These are phyloP conservation scores for Catunica adiposa DNA, from an alignment of 2,329 filamentous ascomycete genomes.

Conservation along the genomic window DNA sequence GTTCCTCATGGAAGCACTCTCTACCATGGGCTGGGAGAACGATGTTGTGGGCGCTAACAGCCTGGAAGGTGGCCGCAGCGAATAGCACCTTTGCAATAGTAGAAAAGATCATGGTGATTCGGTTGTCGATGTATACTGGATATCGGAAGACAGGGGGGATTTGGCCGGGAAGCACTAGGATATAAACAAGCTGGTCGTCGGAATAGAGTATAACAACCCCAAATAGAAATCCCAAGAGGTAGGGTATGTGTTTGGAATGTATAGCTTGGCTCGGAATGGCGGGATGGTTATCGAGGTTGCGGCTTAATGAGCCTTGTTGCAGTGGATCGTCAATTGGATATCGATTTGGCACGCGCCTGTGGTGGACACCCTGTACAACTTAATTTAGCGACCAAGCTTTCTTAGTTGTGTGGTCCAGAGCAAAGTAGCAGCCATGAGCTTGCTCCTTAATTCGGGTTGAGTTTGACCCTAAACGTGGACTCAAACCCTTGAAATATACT, in stretches of 20 bases:
- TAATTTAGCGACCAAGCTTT: conserved; percentile 2
- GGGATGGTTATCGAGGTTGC: not conserved
- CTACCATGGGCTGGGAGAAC: conserved; percentile 80
- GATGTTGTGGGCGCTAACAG: conserved; percentile 79
- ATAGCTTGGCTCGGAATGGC: not conserved
- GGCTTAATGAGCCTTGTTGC: conserved; percentile 3
- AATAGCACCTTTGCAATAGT: conserved; percentile 29
- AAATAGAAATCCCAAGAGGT: not conserved
- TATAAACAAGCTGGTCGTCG: not conserved
- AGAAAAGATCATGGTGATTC: conserved; percentile 26
- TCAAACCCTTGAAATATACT: not conserved
- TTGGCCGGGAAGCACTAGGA: not conserved
- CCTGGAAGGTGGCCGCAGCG: conserved; percentile 30
- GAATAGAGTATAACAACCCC: not conserved
- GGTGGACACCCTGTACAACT: conserved; percentile 8
- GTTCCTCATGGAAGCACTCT: conserved; percentile 91
- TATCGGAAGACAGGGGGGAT: not conserved
- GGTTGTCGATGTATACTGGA: not conserved
- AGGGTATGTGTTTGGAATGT: not conserved
- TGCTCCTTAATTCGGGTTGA: not conserved
- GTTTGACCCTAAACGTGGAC: not conserved
- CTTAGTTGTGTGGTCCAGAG: not conserved
- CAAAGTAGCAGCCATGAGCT: not conserved
- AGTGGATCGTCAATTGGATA: not conserved
- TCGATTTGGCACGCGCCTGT: conserved; percentile 1